These are phyloP conservation scores for Astrocystis sublimbata DNA, from an alignment of 495 filamentous ascomycete genomes.

Conservation along the genomic window DNA sequence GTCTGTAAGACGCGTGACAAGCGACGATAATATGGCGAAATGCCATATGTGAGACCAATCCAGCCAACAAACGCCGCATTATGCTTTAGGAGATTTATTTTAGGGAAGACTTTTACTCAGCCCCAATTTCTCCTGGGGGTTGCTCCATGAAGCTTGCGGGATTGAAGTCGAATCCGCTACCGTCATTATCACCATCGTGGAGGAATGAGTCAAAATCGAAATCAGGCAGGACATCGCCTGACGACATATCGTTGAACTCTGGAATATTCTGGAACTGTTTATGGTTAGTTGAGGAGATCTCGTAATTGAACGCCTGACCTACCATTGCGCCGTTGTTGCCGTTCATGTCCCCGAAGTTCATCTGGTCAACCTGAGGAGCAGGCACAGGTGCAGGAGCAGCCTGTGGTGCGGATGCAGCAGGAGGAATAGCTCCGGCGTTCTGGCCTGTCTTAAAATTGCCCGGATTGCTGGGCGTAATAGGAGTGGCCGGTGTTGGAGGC, in stretches of 20 bases:
- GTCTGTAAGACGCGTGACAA: constrained; percentile 26
- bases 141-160: constrained; percentile 44
- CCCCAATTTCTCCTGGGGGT: constrained; percentile 47
- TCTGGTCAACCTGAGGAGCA: constrained; percentile 48
- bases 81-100: constrained; percentile 27
- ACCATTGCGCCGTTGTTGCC: constrained; percentile 34
- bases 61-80: constrained; percentile 35
- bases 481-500: constrained; percentile 78
- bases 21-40: constrained; percentile 30
- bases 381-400: constrained; percentile 51
- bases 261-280: constrained; percentile 38
- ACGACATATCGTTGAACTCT: constrained; percentile 63
- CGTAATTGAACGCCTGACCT: constrained; percentile 16
- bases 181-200: constrained; percentile 48
- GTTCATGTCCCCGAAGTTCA: constrained; percentile 37
- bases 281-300: not conserved
- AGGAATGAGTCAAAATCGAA: constrained; percentile 98
- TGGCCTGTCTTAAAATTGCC: constrained; percentile 63
- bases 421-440: constrained; percentile 48
- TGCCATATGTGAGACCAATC: constrained; percentile 36
- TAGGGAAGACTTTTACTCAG: constrained; percentile 43
- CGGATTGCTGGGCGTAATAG: constrained; percentile 79
- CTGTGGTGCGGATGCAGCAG: constrained; percentile 41
- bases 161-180: constrained; percentile 47
- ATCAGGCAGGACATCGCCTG: constrained; percentile 72